A percentile compares a stretch with the other conserved stretches of the same genome.
phyloP scores from a whole-genome alignment of 768 basidiomycete genomes.

The Gloeostereum incarnatum region DNA sequence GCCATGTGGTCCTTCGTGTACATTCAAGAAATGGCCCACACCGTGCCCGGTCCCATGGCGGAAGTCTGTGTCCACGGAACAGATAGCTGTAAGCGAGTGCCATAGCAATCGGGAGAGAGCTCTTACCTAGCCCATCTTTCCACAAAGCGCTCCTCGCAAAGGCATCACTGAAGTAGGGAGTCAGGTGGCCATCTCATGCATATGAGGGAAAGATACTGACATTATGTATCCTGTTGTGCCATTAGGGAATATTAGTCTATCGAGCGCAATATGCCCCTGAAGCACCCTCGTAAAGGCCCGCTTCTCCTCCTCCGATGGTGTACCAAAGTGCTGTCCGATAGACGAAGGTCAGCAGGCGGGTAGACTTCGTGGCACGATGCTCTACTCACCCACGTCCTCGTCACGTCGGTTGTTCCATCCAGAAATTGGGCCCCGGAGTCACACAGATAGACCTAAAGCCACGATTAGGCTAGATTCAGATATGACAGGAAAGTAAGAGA shows the following conservation, averaged over 20 bases:
- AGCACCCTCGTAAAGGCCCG: conserved; percentile 87
- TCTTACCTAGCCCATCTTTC: conserved; percentile 77
- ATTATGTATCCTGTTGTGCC: conserved; percentile 54
- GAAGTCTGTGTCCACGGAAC: too few relatives aligned
- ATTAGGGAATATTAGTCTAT: conserved; percentile 72
- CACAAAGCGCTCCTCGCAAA: conserved; percentile 75
- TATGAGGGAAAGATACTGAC: neutral
- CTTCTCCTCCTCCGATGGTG: conserved; percentile 73
- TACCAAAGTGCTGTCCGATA: conserved; percentile 70
- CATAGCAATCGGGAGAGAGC: conserved; percentile 1
- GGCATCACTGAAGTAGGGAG: conserved; percentile 46
- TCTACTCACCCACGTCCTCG: conserved; percentile 67
- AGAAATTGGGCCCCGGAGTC: conserved; percentile 88
- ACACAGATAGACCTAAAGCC: conserved; percentile 34
- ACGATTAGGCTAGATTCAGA: neutral
- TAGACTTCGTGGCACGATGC: neutral
- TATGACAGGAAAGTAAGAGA: neutral
- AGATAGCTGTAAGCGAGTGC: too few relatives aligned
- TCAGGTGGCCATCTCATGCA: neutral
- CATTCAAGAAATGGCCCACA: conserved; percentile 89
- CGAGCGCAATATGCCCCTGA: conserved; percentile 88
- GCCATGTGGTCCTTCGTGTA: conserved; percentile 77
- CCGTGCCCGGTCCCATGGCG: conserved; percentile 96
- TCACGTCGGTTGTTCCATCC: conserved; percentile 95
- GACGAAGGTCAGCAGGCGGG: neutral